Percentiles rank a stretch among this genome's conserved stretches.
Evolutionary conservation across 2,329 filamentous ascomycete species (phyloP).

Genomic region (Dactylellina haptotyla): DNA sequence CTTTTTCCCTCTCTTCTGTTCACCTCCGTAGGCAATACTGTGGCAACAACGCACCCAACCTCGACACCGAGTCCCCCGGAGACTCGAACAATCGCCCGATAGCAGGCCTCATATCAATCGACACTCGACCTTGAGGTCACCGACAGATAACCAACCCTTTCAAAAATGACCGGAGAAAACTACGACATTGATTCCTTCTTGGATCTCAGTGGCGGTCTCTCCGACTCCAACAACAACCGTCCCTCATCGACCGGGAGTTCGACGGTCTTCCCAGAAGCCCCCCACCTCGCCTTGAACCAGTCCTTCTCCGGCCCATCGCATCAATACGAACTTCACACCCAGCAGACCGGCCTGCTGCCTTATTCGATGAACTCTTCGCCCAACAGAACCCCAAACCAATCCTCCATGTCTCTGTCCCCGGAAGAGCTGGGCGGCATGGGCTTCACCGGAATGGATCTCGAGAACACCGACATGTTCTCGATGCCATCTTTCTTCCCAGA

Average conservation of each 20-base stretch:
- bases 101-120: slow-evolving; percentile 18
- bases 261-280: slow-evolving; percentile 55
- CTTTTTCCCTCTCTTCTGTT: background rate
- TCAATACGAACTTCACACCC: slow-evolving; percentile 93
- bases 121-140: slow-evolving; percentile 37
- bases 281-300: slow-evolving; percentile 55
- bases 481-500: slow-evolving; percentile 78
- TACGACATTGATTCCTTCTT: slow-evolving; percentile 55
- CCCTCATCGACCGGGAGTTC: slow-evolving; percentile 53
- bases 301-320: slow-evolving; percentile 82
- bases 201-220: slow-evolving; percentile 52
- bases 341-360: slow-evolving; percentile 90
- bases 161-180: slow-evolving; percentile 51
- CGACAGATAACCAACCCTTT: background rate
- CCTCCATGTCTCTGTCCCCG: slow-evolving; percentile 64
- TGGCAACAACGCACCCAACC: slow-evolving; percentile 42
- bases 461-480: slow-evolving; percentile 65
- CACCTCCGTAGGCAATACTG: slow-evolving; percentile 20
- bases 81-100: slow-evolving; percentile 25
- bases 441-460: slow-evolving; percentile 57
- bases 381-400: slow-evolving; percentile 71
- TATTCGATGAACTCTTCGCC: slow-evolving; percentile 74
- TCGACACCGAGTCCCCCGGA: slow-evolving; percentile 31
- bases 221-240: slow-evolving; percentile 50
- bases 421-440: slow-evolving; percentile 64